Evolutionary conservation across 2,329 filamentous ascomycete genomes (phyloP).

Genomic region (Penicillium vulpinum): DNA sequence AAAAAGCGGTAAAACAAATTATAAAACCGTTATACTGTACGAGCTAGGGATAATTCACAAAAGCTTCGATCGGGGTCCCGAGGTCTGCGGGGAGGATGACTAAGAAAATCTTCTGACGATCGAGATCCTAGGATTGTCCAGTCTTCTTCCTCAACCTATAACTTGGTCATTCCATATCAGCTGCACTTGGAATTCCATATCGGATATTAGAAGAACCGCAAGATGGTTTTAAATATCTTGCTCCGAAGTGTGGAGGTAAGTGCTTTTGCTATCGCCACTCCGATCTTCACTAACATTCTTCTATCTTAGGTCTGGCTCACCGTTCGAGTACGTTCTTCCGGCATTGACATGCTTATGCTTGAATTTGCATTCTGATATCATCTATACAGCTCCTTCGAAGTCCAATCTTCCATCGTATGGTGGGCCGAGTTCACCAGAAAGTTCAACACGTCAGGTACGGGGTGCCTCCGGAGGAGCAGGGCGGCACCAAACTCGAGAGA

Average conservation of each 20-base stretch:
- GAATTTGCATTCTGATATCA: constrained; percentile 10
- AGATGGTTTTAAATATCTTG: constrained; percentile 32
- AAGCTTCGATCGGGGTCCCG: constrained; percentile 4
- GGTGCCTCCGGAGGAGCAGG: constrained; percentile 45
- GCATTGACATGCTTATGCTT: background rate
- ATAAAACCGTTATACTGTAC: background rate
- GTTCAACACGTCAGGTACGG: constrained; percentile 45
- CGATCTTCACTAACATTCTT: constrained; percentile 15
- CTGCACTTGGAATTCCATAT: background rate
- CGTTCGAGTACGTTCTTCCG: constrained; percentile 34
- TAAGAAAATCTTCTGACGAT: background rate
- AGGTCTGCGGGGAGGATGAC: constrained; percentile 1
- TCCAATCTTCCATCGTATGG: constrained; percentile 46
- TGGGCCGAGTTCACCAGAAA: constrained; percentile 44
- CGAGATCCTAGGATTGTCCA: background rate
- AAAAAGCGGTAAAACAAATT: background rate
- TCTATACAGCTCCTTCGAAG: constrained; percentile 44
- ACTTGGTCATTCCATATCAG: background rate
- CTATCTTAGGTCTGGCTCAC: constrained; percentile 38
- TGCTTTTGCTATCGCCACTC: background rate
- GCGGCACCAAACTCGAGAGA: constrained; percentile 43
- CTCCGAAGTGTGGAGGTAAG: constrained; percentile 39
- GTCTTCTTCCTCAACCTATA: background rate
- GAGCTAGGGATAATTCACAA: background rate
- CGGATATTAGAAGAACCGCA: constrained; percentile 1